Evolutionary conservation across 2,329 filamentous ascomycete species (phyloP).

Genomic region (Colletotrichum brevisporum): DNA sequence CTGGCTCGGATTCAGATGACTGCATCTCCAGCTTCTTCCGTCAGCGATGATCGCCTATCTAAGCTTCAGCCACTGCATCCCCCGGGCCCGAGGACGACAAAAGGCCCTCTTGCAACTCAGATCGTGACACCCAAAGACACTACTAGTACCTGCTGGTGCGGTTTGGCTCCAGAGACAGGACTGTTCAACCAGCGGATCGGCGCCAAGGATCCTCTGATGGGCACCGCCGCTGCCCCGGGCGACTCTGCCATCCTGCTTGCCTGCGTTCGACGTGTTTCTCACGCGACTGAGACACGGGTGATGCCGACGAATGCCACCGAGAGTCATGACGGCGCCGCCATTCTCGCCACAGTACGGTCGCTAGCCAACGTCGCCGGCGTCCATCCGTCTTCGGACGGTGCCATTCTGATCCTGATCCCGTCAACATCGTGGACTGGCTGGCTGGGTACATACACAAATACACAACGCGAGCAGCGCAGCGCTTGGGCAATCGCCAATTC

Average conservation of each 20-base stretch:
- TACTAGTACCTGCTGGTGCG: neutral
- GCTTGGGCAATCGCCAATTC: conserved; percentile 7
- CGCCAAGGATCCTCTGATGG: conserved; percentile 32
- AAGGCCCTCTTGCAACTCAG: neutral
- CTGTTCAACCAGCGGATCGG: conserved; percentile 29
- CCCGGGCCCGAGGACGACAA: neutral
- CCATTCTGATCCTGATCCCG: neutral
- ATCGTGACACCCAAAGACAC: neutral
- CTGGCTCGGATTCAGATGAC: neutral
- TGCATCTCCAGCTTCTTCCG: conserved; percentile 3
- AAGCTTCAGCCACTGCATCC: neutral
- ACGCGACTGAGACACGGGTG: neutral
- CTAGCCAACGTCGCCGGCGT: neutral
- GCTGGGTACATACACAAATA: neutral
- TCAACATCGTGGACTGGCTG: neutral
- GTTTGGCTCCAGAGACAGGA: conserved; percentile 20
- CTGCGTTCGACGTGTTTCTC: conserved; percentile 10
- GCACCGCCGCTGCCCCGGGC: conserved; percentile 2
- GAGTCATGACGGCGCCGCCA: neutral
- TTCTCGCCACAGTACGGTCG: neutral
- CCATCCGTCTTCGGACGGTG: conserved; percentile 7
- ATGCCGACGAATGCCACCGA: conserved; percentile 13
- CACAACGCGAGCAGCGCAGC: neutral
- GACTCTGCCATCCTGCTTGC: conserved; percentile 8
- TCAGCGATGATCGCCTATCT: conserved; percentile 19